A percentile compares a stretch with the other conserved stretches of the same genome.
These are phyloP conservation scores for Juncus inflexus DNA, from an alignment of 176 grass and related monocot species.

Conservation along the genomic window DNA sequence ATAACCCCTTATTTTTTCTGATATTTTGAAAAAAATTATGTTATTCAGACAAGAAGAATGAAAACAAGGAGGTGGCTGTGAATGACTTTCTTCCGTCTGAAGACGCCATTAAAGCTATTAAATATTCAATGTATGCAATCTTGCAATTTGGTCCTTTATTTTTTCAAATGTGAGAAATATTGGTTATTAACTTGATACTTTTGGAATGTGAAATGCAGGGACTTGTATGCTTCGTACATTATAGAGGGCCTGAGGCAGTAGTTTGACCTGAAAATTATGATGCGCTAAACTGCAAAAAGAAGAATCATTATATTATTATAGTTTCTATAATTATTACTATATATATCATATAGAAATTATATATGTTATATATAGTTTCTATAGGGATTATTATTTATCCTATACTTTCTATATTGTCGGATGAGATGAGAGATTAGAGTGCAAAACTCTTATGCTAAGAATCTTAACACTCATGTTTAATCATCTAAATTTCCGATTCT, in stretches of 20 bases:
- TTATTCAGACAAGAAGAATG: slow-evolving; percentile 90
- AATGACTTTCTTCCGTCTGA: slow-evolving; percentile 93
- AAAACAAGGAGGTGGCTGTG: slow-evolving; percentile 95
- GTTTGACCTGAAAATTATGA: slow-evolving; percentile 6
- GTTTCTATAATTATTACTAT: no score
- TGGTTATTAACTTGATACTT: neutral
- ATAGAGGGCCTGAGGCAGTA: slow-evolving; percentile 81
- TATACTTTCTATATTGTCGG: neutral
- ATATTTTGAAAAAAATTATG: neutral
- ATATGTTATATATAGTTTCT: no score
- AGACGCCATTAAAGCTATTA: slow-evolving; percentile 65
- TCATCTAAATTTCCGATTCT: no score
- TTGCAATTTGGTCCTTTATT: slow-evolving; percentile 3
- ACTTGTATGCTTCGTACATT: slow-evolving; percentile 79
- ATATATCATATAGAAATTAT: no score
- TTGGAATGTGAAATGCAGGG: no score
- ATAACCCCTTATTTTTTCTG: neutral
- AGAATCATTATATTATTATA: no score
- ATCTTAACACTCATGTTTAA: no score
- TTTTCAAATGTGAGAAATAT: neutral
- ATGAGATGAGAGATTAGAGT: slow-evolving; percentile 7
- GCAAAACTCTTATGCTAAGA: neutral
- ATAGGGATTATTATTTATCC: no score
- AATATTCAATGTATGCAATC: slow-evolving; percentile 74
- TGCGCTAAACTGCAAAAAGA: no score